phyloP scores from a whole-genome alignment of 2,329 filamentous ascomycete genomes.

The Corinectria fuckeliana region DNA sequence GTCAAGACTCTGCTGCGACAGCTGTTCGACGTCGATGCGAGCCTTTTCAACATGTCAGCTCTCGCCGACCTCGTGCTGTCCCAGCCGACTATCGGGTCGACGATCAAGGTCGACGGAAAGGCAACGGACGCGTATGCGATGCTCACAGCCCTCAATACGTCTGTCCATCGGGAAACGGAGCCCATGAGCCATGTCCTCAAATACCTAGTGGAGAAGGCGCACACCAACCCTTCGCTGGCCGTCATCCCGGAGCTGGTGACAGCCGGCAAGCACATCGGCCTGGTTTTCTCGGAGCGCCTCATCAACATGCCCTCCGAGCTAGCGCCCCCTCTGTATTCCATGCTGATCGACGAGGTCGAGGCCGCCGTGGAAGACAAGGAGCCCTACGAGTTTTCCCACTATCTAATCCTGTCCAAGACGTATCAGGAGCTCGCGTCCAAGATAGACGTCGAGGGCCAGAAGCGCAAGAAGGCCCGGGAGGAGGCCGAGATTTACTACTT shows the following conservation, averaged over 20 bases:
- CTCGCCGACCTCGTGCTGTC: slow-evolving; percentile 86
- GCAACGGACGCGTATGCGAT: slow-evolving; percentile 93
- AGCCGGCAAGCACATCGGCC: slow-evolving; percentile 69
- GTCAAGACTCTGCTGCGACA: slow-evolving; percentile 89
- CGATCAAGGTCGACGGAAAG: slow-evolving; percentile 96
- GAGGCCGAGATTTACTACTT: slow-evolving; percentile 80
- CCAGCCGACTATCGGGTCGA: slow-evolving; percentile 88
- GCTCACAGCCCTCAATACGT: slow-evolving; percentile 83
- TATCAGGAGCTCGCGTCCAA: slow-evolving; percentile 87
- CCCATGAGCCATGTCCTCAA: slow-evolving; percentile 72
- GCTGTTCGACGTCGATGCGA: slow-evolving; percentile 86
- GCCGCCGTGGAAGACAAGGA: slow-evolving; percentile 90
- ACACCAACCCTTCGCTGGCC: slow-evolving; percentile 61
- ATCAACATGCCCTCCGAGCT: slow-evolving; percentile 98
- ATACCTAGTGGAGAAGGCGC: slow-evolving; percentile 70
- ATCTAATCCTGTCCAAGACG: slow-evolving; percentile 89
- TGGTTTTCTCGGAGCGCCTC: slow-evolving; percentile 89
- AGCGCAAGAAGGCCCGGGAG: slow-evolving; percentile 71
- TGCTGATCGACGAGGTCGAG: slow-evolving; percentile 90
- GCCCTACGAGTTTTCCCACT: slow-evolving; percentile 92
- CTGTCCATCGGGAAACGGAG: slow-evolving; percentile 77
- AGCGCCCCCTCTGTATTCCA: slow-evolving; percentile 90
- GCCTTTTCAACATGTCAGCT: slow-evolving; percentile 85
- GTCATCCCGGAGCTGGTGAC: slow-evolving; percentile 63
- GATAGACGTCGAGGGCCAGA: slow-evolving; percentile 67